These are phyloP conservation scores for Tricholomella constricta DNA, from an alignment of 768 basidiomycete species.

Conservation along the genomic window DNA sequence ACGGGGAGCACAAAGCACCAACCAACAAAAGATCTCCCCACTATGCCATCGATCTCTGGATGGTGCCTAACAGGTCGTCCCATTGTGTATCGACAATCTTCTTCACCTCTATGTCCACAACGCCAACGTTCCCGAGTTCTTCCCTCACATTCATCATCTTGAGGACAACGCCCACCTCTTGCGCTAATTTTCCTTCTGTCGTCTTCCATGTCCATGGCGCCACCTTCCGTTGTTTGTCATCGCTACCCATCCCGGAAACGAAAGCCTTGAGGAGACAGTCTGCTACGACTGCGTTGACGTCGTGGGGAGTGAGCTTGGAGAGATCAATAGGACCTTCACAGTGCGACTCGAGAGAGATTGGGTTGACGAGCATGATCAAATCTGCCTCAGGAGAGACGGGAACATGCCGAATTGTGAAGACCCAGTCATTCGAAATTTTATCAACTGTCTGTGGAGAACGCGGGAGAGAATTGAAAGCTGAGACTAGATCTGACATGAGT, in stretches of 20 bases:
- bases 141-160: slow-evolving; percentile 1
- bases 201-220: slow-evolving; percentile 14
- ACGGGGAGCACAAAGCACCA: no score
- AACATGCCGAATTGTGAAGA: slow-evolving; percentile 15
- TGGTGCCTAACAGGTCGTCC: slow-evolving; percentile 11
- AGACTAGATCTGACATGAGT: slow-evolving; percentile 31
- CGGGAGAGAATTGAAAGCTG: slow-evolving; percentile 8
- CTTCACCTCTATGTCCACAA: slow-evolving; percentile 1
- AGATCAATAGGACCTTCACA: slow-evolving; percentile 16
- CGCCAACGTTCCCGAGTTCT: neutral
- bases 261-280: slow-evolving; percentile 5
- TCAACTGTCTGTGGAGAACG: neutral
- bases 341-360: slow-evolving; percentile 6
- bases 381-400: slow-evolving; percentile 9
- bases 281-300: neutral
- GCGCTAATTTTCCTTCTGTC: slow-evolving; percentile 5
- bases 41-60: slow-evolving; percentile 10
- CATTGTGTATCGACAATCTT: slow-evolving; percentile 11
- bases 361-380: slow-evolving; percentile 16
- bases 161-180: neutral
- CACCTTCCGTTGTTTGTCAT: neutral
- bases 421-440: slow-evolving; percentile 9
- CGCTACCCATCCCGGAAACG: slow-evolving; percentile 5
- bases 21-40: no score
- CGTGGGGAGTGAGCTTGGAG: neutral